Conservation (phyloP, 2,329 filamentous ascomycete genomes). For the Teratosphaeria viscida region DNA sequence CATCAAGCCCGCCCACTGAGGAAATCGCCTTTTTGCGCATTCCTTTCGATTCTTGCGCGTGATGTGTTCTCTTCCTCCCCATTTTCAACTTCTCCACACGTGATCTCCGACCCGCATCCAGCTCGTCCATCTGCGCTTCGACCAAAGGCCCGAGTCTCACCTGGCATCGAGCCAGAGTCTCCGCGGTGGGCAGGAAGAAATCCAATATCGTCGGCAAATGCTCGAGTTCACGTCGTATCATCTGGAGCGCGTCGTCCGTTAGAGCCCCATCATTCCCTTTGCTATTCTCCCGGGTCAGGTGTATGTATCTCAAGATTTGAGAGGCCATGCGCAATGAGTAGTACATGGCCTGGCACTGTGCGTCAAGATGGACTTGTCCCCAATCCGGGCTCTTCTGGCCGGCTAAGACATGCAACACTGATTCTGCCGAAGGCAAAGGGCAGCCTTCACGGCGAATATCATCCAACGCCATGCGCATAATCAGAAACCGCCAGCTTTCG, state of each 20-base stretch:
- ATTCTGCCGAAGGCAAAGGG: slow-evolving; percentile 10
- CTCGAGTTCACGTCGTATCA: slow-evolving; percentile 1
- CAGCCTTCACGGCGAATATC: slow-evolving; percentile 6
- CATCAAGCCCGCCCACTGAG: neutral
- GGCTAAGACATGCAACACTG: slow-evolving; percentile 16
- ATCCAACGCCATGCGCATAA: slow-evolving; percentile 10
- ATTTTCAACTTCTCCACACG: neutral
- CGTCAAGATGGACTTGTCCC: slow-evolving; percentile 30
- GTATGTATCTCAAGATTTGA: slow-evolving; percentile 22
- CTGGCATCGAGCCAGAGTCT: neutral
- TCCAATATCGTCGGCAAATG: slow-evolving; percentile 11
- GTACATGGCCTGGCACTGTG: slow-evolving; percentile 31
- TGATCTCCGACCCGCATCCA: neutral
- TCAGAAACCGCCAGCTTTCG: slow-evolving; percentile 12
- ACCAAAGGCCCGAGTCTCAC: neutral
- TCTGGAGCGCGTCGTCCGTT: neutral
- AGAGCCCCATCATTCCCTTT: neutral
- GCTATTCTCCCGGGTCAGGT: neutral
- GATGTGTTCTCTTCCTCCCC: neutral
- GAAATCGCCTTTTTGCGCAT: slow-evolving; percentile 25
- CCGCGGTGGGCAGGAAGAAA: slow-evolving; percentile 8
- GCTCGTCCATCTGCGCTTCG: neutral
- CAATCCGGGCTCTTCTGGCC: slow-evolving; percentile 26
- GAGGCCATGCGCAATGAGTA: slow-evolving; percentile 35
- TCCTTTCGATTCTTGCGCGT: slow-evolving; percentile 22